Evolutionary conservation across 2,329 filamentous ascomycete genomes (phyloP).

Genomic region (Akanthomyces muscarius): DNA sequence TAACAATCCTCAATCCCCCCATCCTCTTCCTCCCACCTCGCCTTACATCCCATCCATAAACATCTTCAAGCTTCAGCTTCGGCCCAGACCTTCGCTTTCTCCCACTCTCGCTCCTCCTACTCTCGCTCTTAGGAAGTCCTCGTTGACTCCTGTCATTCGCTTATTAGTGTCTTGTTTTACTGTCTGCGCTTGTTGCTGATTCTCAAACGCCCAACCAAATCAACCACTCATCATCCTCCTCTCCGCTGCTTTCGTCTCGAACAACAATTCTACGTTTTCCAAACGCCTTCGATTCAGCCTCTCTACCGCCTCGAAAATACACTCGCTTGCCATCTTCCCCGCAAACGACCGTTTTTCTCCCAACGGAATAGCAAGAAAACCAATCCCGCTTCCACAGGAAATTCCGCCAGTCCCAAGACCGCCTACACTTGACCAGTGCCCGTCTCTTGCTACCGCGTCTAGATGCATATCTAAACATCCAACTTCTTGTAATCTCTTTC

Average conservation of each 20-base stretch:
- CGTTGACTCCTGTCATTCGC: constrained; percentile 72
- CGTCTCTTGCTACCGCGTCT: background rate
- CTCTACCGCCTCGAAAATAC: background rate
- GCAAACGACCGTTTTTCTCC: background rate
- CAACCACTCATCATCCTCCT: constrained; percentile 7
- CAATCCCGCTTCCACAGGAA: background rate
- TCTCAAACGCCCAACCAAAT: constrained; percentile 19
- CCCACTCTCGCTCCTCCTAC: constrained; percentile 31
- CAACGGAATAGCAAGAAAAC: background rate
- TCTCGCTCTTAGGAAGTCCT: constrained; percentile 59
- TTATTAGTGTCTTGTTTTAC: constrained; percentile 51
- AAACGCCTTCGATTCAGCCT: constrained; percentile 1
- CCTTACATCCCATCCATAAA: constrained; percentile 21
- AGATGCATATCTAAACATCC: constrained; percentile 15
- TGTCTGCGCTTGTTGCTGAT: constrained; percentile 39
- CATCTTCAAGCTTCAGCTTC: constrained; percentile 15
- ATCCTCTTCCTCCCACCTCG: constrained; percentile 19
- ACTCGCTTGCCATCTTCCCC: background rate
- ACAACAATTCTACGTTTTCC: background rate
- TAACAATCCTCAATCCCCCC: constrained; percentile 18
- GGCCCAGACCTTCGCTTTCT: constrained; percentile 44
- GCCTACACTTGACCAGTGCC: constrained; percentile 2
- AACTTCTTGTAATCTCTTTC: background rate
- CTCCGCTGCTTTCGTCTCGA: constrained; percentile 15
- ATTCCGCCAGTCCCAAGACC: background rate